Evolutionary conservation across 164 flowering plant species (phyloP), one percentile per base, ranked within the genome.

Genomic region (Platanus orientalis): DNA sequence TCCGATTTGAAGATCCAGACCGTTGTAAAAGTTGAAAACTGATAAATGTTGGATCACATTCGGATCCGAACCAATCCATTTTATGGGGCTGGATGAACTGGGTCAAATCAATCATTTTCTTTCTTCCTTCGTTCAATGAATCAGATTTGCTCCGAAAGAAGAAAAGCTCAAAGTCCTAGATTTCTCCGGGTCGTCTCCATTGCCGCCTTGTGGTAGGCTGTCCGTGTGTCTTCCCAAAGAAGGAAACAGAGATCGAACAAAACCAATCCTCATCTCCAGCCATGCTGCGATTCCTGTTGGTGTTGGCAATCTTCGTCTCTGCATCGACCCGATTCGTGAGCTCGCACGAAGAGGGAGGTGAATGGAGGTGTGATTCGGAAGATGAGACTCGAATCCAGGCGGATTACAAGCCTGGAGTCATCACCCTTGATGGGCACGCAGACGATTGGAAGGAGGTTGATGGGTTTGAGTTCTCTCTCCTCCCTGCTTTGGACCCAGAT

Each of bases 401-500:
- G 16, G 79, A 77, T 65, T 90, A 76, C 74, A 68, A 69, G 51
- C 92, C 96, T 13, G 97, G 91, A 23, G 24, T 82, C 58, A 51
- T 93, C 58, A 90, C 94, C 29, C 77, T 90, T 54, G 98, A 93
- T 64, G 98, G 98, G 11, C 89, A 71, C 70, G 76, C 82, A 3
- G 90, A 89, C 27, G 98, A 93, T 45, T 93, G 97, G 98, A 68
- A 57, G 13, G 83, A 78, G 67, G 71, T 90, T 66, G 86, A 85
- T 66, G 98, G 92, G 53, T 82, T 68, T 60, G 89, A 90, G 49
- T 89, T 89, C 71, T 60, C 94, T 64, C 84, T 93, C 36, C 84
- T 83, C 17, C 98, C 98, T 42, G 98, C 98, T 54, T 80, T 90
- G 29, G 97, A 93, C 76, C 98, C 98, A 27, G 85, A 90, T 71